phyloP scores from a whole-genome alignment of 352 stramenopile species.

The Pythium aquatile region DNA sequence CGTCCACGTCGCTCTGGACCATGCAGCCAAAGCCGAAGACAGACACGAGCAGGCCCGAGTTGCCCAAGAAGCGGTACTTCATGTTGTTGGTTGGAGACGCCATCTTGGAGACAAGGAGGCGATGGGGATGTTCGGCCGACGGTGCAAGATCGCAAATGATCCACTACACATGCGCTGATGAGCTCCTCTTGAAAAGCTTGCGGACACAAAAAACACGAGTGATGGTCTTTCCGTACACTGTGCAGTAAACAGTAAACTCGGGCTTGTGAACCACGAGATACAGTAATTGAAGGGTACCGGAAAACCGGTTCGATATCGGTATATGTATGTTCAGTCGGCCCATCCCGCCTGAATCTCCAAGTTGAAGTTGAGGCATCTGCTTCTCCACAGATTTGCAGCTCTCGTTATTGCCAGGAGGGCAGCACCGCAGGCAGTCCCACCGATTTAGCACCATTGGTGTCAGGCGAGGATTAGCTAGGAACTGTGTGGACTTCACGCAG shows the following conservation, averaged over 20 bases:
- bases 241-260: background rate
- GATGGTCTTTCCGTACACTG: background rate
- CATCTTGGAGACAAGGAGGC: background rate
- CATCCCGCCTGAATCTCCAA: background rate
- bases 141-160: background rate
- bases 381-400: no score
- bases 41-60: background rate
- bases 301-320: no score
- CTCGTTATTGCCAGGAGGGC: no score
- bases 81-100: background rate
- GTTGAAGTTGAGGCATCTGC: background rate
- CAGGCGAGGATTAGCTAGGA: no score
- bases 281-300: no score
- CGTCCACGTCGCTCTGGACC: background rate
- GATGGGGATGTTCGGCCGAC: background rate
- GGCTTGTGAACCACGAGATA: no score
- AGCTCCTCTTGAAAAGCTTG: no score
- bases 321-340: background rate
- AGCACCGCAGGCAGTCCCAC: no score
- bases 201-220: background rate
- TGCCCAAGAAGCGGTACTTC: constrained; percentile 1
- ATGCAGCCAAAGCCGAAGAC: constrained; percentile 4
- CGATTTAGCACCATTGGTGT: no score
- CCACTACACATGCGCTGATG: no score
- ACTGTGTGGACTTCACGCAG: no score